Base-by-base conservation (phyloP, 805 yeast genomes). In the Barnettozyma salicaria region DNA sequence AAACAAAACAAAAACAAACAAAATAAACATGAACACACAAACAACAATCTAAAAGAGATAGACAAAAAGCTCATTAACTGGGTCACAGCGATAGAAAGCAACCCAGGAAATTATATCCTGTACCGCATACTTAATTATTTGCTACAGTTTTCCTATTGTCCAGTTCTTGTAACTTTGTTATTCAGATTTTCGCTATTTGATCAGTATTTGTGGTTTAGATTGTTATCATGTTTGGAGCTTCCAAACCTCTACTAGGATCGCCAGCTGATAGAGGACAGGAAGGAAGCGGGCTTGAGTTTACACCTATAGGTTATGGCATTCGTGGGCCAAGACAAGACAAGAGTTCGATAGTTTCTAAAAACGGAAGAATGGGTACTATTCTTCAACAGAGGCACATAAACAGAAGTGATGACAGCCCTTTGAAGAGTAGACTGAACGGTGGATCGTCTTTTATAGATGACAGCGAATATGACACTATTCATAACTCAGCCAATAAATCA, bases 271-370 rank as follows among this genome's bases (percentile, higher is more conserved):
- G 29, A 41, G 39, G 19, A 14, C 42, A 44, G 13, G 32, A 44
- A 9, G 51, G 52, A 23, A 40, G 47, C 17, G 49, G 46, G 5
- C 45, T 60, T 18, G 69, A 65, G 42, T 67, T 67, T 41, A 67
- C 71, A 2, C 73, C 73, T 0, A 62, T 67, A 32, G 72, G 72
- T 4, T 55, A 45, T 1, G 34, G 19, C 12, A 28, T 20, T 12
- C 19, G 27, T 17, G 26, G 14, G 17, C 10, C 23, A 4, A 23
- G 22, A 14, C 18, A 27, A 4, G 23, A 30, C 5, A 27, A 26
- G 26, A 33, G 23, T 12, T 27, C 41, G 2, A 30, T 34, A 5
- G 22, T 29, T 6, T 23, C 20, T 23, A 26, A 22, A 24, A 17
- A 16, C 6, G 16, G 16, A 12, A 18, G 18, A 14, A 33, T 12